A percentile compares a stretch with the other conserved stretches of the same genome.
These are phyloP conservation scores for Kentomonas sorsogonicus DNA, from an alignment of 208 protist genomes.

Conservation along the genomic window DNA sequence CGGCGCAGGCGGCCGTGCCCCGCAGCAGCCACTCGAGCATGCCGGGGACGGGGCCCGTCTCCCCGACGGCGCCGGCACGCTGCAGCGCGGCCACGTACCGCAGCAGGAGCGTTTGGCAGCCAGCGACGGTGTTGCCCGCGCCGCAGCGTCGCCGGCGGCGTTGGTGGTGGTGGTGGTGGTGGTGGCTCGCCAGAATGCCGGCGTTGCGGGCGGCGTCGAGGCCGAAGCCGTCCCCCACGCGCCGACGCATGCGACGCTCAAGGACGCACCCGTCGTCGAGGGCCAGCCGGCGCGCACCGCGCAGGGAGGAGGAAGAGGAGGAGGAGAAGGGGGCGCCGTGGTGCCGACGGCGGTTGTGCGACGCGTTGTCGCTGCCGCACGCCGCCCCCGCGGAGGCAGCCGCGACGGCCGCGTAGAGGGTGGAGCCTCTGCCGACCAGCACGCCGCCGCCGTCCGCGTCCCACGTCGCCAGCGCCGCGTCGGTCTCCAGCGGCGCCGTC, in stretches of 20 bases:
- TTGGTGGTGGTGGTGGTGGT: no score
- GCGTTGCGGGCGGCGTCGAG: constrained; percentile 46
- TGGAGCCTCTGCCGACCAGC: constrained; percentile 52
- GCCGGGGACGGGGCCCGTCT: constrained; percentile 50
- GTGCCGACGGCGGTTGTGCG: no score
- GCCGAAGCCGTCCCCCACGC: constrained; percentile 61
- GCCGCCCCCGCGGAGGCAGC: neutral
- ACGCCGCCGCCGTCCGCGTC: constrained; percentile 51
- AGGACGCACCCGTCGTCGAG: constrained; percentile 48
- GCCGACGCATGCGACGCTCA: constrained; percentile 59
- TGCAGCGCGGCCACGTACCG: constrained; percentile 47
- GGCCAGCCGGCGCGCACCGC: no score
- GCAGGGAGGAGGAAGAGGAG: no score
- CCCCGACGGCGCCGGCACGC: constrained; percentile 30
- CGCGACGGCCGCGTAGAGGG: constrained; percentile 38
- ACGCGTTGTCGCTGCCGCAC: neutral
- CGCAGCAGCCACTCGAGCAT: constrained; percentile 45
- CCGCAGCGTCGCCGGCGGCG: neutral
- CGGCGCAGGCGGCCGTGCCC: constrained; percentile 2
- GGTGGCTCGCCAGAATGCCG: constrained; percentile 22
- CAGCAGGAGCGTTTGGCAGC: neutral
- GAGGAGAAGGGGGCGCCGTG: no score
- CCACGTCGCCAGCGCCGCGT: constrained; percentile 44
- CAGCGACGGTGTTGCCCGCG: neutral
- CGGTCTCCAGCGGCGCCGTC: constrained; percentile 45